Evolutionary conservation across 352 stramenopile species (phyloP), one percentile per base, ranked within the genome.

Genomic region (Phytopythium litorale): DNA sequence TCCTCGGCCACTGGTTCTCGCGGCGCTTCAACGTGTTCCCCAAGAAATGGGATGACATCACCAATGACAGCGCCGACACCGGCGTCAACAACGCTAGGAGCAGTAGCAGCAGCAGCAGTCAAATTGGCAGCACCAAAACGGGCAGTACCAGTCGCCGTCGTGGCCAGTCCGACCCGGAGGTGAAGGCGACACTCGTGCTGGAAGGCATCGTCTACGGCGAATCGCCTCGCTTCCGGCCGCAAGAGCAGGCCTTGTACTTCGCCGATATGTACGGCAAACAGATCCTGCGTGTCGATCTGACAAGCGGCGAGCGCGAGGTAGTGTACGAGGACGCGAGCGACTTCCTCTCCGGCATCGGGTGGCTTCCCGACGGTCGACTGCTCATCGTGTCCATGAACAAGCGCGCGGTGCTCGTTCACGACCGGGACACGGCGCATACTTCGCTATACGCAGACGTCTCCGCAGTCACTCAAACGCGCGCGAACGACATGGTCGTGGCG

Each of bases 401-500:
- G 46, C 73, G 63, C 0, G 69, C 71, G 21, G 66, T 89, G 32
- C 59, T 91, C 21, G 58, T 71, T 12, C 68, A 85, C 7, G 70
- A 85, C 64, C 60, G 75, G 19, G 35, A 49, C 13, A 63, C 67
- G 16, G 65, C 70, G n/a, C 60, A 70, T 4, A 67, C 70, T 2
- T 53, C 77, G 6, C 16, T 70, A 13, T 91, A 88, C 58, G 80
- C 73, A 11, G 75, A 91, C 43, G 43, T 89, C 7, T 72, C 77
- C 43, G 58, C 63, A 23, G 70, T 88, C 23, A 87, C 79, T 8
- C 65, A 64, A n/a, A 71, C 73, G 35, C 78, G 81, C 15, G 69
- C 66, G 40, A 91, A 89, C 61, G 82, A 88, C 63, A 80, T 88
- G 67, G 82, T 89, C 4, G 75, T 91, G n/a, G 53, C 72, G 13